Conservation (phyloP, 495 filamentous ascomycete species). For the Paragyromitra xinjiangensis region DNA sequence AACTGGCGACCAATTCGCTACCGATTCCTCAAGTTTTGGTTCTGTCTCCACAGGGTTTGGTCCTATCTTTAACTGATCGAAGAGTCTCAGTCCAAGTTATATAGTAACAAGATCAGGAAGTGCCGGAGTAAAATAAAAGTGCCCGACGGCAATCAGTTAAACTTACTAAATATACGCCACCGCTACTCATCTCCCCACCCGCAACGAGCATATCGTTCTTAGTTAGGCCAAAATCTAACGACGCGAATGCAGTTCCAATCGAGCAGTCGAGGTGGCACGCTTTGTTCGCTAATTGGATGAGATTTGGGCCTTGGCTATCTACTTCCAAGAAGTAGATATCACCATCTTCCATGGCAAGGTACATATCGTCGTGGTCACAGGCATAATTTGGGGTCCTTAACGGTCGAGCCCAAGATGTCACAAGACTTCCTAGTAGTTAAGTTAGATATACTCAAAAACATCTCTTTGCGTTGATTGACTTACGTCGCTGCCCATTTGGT, state of each 20-base stretch:
- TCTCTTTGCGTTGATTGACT: conserved; percentile 15
- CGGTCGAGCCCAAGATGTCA: conserved; percentile 76
- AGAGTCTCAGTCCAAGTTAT: conserved; percentile 53
- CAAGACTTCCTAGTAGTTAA: conserved; percentile 49
- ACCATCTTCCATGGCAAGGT: conserved; percentile 82
- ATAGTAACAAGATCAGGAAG: conserved; percentile 22
- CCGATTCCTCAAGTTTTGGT: conserved; percentile 65
- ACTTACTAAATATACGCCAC: conserved; percentile 76
- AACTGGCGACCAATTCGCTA: conserved; percentile 85
- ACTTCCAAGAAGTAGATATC: conserved; percentile 74
- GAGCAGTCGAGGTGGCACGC: conserved; percentile 70
- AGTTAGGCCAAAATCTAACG: conserved; percentile 61
- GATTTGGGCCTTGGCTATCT: conserved; percentile 62
- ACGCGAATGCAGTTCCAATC: conserved; percentile 74
- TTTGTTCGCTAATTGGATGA: conserved; percentile 63
- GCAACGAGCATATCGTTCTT: conserved; percentile 79
- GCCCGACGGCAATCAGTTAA: conserved; percentile 45
- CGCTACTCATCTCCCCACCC: conserved; percentile 82
- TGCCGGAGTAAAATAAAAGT: conserved; percentile 19
- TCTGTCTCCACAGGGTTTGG: conserved; percentile 56
- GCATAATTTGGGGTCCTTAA: conserved; percentile 68
- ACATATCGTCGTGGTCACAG: conserved; percentile 73
- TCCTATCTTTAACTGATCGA: conserved; percentile 57
- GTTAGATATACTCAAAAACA: conserved; percentile 32
- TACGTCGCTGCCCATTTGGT: conserved; percentile 49